A percentile compares a stretch with the other conserved stretches of the same genome.
Evolutionary conservation across 2,329 filamentous ascomycete species (phyloP).

Genomic region (Lachnellula suecica): DNA sequence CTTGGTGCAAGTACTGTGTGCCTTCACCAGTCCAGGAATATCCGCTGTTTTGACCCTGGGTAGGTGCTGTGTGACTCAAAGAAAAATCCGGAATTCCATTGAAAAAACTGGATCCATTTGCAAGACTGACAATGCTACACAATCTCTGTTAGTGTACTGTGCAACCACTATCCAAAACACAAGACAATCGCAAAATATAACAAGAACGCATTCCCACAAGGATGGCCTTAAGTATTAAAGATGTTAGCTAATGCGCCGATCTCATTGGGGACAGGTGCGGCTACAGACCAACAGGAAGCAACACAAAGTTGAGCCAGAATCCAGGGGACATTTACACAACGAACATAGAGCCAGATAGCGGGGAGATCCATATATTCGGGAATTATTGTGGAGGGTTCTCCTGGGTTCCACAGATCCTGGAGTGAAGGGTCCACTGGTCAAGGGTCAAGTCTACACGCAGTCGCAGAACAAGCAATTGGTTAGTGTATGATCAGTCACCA

Average conservation of each 20-base stretch:
- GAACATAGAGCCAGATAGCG: not conserved
- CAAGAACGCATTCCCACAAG: not conserved
- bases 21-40: slow-evolving; percentile 32
- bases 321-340: not conserved
- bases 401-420: slow-evolving; percentile 1
- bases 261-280: not conserved
- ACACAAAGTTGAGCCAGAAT: not conserved
- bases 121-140: slow-evolving; percentile 28
- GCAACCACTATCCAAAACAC: slow-evolving; percentile 23
- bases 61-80: slow-evolving; percentile 34
- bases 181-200: slow-evolving; percentile 14
- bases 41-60: slow-evolving; percentile 32
- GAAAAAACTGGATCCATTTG: slow-evolving; percentile 23
- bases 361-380: too few relatives aligned
- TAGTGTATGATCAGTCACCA: slow-evolving; percentile 29
- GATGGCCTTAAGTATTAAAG: not conserved
- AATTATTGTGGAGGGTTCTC: too few relatives aligned
- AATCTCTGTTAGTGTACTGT: slow-evolving; percentile 34
- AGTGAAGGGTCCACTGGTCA: not conserved
- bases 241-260: too few relatives aligned
- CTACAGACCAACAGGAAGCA: slow-evolving; percentile 3
- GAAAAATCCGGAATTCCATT: slow-evolving; percentile 30
- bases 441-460: slow-evolving; percentile 23
- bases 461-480: slow-evolving; percentile 19
- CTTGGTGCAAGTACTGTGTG: slow-evolving; percentile 34